A percentile compares a stretch with the other conserved stretches of the same genome.
phyloP scores from a whole-genome alignment of 176 grass and related monocot genomes.

The Avena sativa region DNA sequence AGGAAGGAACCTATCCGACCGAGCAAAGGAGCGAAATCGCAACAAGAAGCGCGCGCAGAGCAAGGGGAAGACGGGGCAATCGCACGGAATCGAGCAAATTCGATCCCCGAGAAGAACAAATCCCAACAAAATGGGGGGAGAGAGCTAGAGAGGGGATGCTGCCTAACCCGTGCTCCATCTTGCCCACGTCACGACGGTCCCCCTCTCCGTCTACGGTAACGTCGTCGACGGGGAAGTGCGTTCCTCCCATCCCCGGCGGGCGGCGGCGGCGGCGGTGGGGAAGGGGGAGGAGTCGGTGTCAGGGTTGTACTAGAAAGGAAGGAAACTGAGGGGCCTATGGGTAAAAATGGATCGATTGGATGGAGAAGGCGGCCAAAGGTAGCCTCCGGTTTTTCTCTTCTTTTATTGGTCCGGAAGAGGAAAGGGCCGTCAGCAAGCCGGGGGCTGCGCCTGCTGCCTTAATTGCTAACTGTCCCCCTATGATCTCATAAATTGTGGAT shows the following conservation, averaged over 20 bases:
- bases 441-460: constrained; percentile 21
- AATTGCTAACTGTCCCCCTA: background rate
- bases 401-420: constrained; percentile 44
- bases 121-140: background rate
- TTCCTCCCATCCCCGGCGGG: constrained; percentile 47
- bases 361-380: background rate
- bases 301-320: background rate
- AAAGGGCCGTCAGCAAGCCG: background rate
- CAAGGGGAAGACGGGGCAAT: background rate
- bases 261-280: constrained; percentile 26
- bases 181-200: constrained; percentile 51
- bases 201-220: background rate
- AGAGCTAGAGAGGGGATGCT: background rate
- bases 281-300: background rate
- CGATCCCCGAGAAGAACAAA: constrained; percentile 16
- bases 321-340: background rate
- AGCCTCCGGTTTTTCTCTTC: background rate
- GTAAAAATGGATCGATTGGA: constrained; percentile 22
- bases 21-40: background rate
- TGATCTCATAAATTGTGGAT: background rate
- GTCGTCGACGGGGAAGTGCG: constrained; percentile 35
- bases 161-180: constrained; percentile 75
- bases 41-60: background rate
- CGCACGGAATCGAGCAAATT: background rate
- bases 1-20: background rate